Conservation (phyloP, 73 alveolate genomes). For the Tetrahymena malaccensis region DNA sequence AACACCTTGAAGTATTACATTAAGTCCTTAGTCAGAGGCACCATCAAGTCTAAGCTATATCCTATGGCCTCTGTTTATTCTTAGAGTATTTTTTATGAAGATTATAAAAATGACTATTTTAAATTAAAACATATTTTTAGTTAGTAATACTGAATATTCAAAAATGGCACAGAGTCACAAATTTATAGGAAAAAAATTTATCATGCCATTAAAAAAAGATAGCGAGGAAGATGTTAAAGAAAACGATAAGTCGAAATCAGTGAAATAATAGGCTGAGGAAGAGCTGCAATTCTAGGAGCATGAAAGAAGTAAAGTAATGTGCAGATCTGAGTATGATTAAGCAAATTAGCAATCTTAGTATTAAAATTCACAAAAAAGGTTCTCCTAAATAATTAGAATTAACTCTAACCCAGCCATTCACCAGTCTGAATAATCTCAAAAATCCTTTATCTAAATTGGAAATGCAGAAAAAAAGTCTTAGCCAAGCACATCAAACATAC, state of each 20-base stretch:
- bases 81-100: not conserved
- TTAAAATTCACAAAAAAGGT: not conserved
- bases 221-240: not conserved
- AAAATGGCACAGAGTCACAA: not conserved
- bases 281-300: not conserved
- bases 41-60: not conserved
- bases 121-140: not conserved
- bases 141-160: not conserved
- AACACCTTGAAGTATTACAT: not conserved
- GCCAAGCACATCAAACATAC: not conserved
- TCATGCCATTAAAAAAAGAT: not conserved
- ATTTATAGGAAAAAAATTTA: not conserved
- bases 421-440: not conserved
- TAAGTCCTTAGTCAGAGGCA: not conserved
- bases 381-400: not conserved
- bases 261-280: not conserved
- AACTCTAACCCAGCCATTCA: not conserved
- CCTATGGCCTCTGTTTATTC: not conserved
- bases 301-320: not conserved
- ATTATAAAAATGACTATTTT: not conserved
- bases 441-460: not conserved
- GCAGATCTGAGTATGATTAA: not conserved
- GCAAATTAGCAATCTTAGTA: not conserved
- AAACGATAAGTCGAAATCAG: not conserved
- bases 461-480: not conserved